phyloP scores from a whole-genome alignment of 768 basidiomycete genomes.

The Royoungia palumana region DNA sequence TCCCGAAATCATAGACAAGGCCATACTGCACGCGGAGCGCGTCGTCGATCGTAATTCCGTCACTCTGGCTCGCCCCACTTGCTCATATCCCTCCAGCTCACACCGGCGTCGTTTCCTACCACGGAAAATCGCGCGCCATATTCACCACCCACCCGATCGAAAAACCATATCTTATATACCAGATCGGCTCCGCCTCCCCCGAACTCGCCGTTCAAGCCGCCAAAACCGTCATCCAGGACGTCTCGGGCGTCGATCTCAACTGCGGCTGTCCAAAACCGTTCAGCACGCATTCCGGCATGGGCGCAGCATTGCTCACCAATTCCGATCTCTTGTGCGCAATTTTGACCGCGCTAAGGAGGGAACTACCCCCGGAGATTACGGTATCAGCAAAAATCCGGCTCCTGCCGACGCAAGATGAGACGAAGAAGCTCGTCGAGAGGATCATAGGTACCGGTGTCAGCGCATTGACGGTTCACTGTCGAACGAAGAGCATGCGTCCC shows the following conservation, averaged over 20 bases:
- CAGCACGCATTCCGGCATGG: constrained; percentile 93
- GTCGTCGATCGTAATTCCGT: constrained; percentile 75
- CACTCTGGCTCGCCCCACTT: neutral
- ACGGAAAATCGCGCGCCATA: constrained; percentile 79
- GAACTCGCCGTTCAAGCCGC: constrained; percentile 92
- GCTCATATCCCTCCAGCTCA: constrained; percentile 46
- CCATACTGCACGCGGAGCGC: constrained; percentile 81
- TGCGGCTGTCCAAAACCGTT: constrained; percentile 98
- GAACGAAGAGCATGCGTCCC: constrained; percentile 89
- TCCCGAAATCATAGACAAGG: constrained; percentile 95
- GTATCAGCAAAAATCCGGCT: constrained; percentile 95
- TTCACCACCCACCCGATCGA: constrained; percentile 94
- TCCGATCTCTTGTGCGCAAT: constrained; percentile 91
- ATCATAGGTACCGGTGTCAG: constrained; percentile 87
- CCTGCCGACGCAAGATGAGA: constrained; percentile 82
- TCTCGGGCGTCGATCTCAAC: constrained; percentile 94
- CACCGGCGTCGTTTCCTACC: constrained; percentile 85
- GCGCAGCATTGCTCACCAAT: constrained; percentile 88
- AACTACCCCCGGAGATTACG: constrained; percentile 72
- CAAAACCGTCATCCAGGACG: constrained; percentile 77
- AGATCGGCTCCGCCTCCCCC: constrained; percentile 89
- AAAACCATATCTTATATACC: constrained; percentile 91
- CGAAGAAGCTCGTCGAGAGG: constrained; percentile 82
- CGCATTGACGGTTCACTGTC: constrained; percentile 90
- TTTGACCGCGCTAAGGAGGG: constrained; percentile 68